These are phyloP conservation scores for Haplosporangium gracile DNA, from an alignment of 192 early-diverging fungal species.

Conservation along the genomic window DNA sequence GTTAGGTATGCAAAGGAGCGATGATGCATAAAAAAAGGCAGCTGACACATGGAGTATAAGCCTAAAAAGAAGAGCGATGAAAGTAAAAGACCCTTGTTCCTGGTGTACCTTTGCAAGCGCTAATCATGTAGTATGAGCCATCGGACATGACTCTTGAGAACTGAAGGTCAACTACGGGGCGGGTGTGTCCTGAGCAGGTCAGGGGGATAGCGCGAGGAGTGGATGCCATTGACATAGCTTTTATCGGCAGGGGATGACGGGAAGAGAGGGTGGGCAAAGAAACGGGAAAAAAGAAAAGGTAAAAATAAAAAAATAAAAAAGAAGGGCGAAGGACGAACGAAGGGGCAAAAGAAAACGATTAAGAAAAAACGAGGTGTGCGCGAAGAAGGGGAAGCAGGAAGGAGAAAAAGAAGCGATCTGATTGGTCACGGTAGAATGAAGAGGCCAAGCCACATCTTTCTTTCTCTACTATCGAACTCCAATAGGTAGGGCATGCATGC, in stretches of 20 bases:
- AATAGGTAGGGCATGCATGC: too few relatives aligned
- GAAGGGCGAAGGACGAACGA: background rate
- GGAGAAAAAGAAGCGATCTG: background rate
- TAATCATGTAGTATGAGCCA: slow-evolving; percentile 84
- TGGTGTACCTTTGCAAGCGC: slow-evolving; percentile 85
- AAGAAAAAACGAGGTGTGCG: background rate
- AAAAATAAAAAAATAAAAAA: background rate
- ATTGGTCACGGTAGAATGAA: background rate
- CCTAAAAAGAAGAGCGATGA: background rate
- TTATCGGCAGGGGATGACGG: slow-evolving; percentile 13
- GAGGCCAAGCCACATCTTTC: background rate
- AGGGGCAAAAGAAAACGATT: background rate
- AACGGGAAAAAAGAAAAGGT: background rate
- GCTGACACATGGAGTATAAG: background rate
- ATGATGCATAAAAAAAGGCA: background rate
- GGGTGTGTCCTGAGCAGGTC: slow-evolving; percentile 91
- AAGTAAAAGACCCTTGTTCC: background rate
- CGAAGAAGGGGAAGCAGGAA: background rate
- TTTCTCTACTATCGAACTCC: too few relatives aligned
- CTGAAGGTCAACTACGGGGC: slow-evolving; percentile 89
- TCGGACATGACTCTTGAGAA: slow-evolving; percentile 82
- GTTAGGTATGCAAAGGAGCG: slow-evolving; percentile 5
- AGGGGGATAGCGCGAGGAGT: slow-evolving; percentile 77
- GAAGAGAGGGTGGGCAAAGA: background rate
- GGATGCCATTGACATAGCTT: slow-evolving; percentile 47